Evolutionary conservation across 2,329 filamentous ascomycete genomes (phyloP).

Genomic region (Chrysosporium keratinophilum): DNA sequence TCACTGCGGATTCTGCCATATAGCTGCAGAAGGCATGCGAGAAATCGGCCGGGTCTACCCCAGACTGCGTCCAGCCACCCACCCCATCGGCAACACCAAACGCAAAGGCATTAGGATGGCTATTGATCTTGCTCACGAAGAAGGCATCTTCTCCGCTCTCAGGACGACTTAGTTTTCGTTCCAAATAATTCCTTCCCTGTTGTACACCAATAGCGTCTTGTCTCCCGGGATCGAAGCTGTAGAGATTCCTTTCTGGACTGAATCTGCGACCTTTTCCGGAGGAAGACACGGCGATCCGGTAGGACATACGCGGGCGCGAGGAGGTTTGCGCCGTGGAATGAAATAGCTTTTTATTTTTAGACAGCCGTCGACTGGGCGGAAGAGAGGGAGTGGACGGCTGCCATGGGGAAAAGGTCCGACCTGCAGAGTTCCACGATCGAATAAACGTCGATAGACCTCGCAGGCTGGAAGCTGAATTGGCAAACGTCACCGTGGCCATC

Average conservation of each 20-base stretch:
- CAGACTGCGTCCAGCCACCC: slow-evolving; percentile 86
- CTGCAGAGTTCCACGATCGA: slow-evolving; percentile 10
- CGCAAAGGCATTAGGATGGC: slow-evolving; percentile 47
- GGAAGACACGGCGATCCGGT: slow-evolving; percentile 64
- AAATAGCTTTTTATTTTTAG: slow-evolving; percentile 19
- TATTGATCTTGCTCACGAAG: slow-evolving; percentile 75
- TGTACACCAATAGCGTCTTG: slow-evolving; percentile 31
- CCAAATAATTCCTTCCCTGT: slow-evolving; percentile 38
- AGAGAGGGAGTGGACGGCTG: neutral
- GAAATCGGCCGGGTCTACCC: slow-evolving; percentile 89
- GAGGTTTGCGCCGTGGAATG: slow-evolving; percentile 22
- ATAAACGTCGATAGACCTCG: slow-evolving; percentile 1
- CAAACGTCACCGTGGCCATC: slow-evolving; percentile 26
- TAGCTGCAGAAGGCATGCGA: slow-evolving; percentile 87
- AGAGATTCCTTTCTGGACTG: slow-evolving; percentile 57
- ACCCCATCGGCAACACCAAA: slow-evolving; percentile 91
- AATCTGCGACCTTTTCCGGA: slow-evolving; percentile 61
- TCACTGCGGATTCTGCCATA: slow-evolving; percentile 69
- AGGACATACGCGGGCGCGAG: slow-evolving; percentile 43
- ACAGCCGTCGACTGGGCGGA: slow-evolving; percentile 11
- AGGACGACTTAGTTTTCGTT: slow-evolving; percentile 53
- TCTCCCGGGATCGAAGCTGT: slow-evolving; percentile 54
- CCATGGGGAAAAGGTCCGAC: slow-evolving; percentile 13
- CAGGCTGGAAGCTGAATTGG: slow-evolving; percentile 25
- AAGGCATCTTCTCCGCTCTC: slow-evolving; percentile 92